Conservation (phyloP, 2,329 filamentous ascomycete genomes). For the Alternaria novae-zelandiae region DNA sequence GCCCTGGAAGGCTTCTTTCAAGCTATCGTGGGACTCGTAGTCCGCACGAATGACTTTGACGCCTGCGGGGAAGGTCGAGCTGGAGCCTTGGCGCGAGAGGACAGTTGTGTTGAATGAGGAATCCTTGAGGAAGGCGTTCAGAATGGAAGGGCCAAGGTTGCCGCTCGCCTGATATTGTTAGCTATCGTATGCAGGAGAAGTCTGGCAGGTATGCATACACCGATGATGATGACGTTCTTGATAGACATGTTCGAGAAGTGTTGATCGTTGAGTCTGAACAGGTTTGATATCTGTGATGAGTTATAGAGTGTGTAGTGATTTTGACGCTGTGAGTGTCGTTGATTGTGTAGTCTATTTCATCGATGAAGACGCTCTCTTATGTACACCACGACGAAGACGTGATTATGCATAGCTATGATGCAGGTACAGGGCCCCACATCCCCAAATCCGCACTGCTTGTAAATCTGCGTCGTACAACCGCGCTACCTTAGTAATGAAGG, state of each 20-base stretch:
- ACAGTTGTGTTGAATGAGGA: conserved; percentile 62
- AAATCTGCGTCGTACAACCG: neutral
- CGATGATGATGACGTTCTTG: conserved; percentile 54
- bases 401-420: conserved; percentile 8
- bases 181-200: neutral
- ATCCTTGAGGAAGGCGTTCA: conserved; percentile 49
- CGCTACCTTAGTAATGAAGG: neutral
- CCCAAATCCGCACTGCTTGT: conserved; percentile 1
- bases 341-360: neutral
- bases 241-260: conserved; percentile 37
- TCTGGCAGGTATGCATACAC: conserved; percentile 36
- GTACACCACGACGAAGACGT: conserved; percentile 16
- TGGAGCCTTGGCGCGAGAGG: conserved; percentile 59
- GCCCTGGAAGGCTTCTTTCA: conserved; percentile 59
- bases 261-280: neutral
- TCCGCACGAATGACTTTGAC: conserved; percentile 57
- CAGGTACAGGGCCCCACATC: conserved; percentile 11
- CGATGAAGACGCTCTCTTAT: conserved; percentile 1
- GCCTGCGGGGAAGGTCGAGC: conserved; percentile 47
- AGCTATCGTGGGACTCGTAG: conserved; percentile 55
- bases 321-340: neutral
- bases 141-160: conserved; percentile 52
- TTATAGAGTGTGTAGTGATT: neutral
- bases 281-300: neutral
- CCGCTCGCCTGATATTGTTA: conserved; percentile 43